phyloP scores from a whole-genome alignment of 208 protist species.

The Leptomonas pyrrhocoris region DNA sequence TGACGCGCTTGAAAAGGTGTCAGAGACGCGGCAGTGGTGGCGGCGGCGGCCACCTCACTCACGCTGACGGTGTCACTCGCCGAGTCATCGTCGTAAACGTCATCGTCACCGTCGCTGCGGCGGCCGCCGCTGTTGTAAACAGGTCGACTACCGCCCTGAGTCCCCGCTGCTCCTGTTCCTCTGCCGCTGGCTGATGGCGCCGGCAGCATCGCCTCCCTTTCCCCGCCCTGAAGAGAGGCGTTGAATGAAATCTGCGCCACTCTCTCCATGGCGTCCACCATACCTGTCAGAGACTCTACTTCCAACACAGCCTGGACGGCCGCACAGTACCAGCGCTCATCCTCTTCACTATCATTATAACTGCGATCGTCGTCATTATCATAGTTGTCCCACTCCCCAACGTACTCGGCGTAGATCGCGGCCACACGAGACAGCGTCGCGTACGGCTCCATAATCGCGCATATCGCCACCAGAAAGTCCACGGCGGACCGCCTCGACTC shows the following conservation, averaged over 20 bases:
- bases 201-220: too few species aligned
- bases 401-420: conserved; percentile 18
- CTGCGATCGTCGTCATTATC: conserved; percentile 1
- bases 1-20: conserved; percentile 23
- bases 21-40: not conserved
- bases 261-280: conserved; percentile 53
- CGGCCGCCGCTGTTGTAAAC: conserved; percentile 4
- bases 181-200: too few species aligned
- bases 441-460: conserved; percentile 68
- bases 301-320: conserved; percentile 43
- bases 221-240: not conserved
- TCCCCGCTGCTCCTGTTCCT: too few species aligned
- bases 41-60: not conserved
- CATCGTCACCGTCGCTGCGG: conserved; percentile 17
- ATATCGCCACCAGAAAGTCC: conserved; percentile 71
- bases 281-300: conserved; percentile 37
- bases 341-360: not conserved
- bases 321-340: conserved; percentile 48
- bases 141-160: too few species aligned
- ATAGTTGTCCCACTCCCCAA: conserved; percentile 22
- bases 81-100: conserved; percentile 23
- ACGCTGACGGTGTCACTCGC: conserved; percentile 31
- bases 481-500: conserved; percentile 48
- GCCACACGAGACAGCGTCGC: conserved; percentile 50
- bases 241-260: conserved; percentile 19